phyloP scores from a whole-genome alignment of 2,329 filamentous ascomycete genomes.

The Verticillium isaacii region DNA sequence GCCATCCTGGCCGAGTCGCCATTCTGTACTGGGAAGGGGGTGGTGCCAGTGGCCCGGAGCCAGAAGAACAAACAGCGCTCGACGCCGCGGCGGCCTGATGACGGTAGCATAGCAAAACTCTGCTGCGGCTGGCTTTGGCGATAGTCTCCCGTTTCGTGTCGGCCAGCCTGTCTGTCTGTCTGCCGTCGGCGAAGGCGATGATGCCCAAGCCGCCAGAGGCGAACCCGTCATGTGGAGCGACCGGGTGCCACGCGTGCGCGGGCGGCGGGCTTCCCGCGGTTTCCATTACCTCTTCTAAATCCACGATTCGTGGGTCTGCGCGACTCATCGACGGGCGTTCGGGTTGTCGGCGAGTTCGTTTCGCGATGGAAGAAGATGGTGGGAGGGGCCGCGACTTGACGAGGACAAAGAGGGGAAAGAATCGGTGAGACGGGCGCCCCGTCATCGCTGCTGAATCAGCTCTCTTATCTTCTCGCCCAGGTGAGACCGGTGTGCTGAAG shows the following conservation, averaged over 20 bases:
- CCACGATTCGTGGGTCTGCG: slow-evolving; percentile 10
- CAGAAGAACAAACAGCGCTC: background rate
- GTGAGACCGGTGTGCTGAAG: background rate
- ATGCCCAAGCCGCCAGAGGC: background rate
- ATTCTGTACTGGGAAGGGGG: too few species aligned
- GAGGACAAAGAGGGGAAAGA: background rate
- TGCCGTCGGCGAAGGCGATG: background rate
- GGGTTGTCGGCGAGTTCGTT: background rate
- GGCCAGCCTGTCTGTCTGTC: too few species aligned
- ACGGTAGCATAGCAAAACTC: background rate
- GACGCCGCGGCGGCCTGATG: too few species aligned
- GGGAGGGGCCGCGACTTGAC: background rate
- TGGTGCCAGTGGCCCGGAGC: too few species aligned
- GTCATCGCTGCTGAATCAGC: background rate
- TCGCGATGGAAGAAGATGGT: background rate
- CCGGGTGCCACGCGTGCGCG: background rate
- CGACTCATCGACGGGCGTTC: background rate
- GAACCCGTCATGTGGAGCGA: slow-evolving; percentile 6
- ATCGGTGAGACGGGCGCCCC: background rate
- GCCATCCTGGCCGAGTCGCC: background rate
- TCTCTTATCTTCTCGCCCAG: background rate
- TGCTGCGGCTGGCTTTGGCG: background rate
- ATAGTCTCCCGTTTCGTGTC: background rate
- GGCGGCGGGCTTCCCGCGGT: slow-evolving; percentile 1
- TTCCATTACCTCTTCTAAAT: slow-evolving; percentile 11